Evolutionary conservation across 495 filamentous ascomycete species (phyloP).

Genomic region (Hypoxylon fragiforme): DNA sequence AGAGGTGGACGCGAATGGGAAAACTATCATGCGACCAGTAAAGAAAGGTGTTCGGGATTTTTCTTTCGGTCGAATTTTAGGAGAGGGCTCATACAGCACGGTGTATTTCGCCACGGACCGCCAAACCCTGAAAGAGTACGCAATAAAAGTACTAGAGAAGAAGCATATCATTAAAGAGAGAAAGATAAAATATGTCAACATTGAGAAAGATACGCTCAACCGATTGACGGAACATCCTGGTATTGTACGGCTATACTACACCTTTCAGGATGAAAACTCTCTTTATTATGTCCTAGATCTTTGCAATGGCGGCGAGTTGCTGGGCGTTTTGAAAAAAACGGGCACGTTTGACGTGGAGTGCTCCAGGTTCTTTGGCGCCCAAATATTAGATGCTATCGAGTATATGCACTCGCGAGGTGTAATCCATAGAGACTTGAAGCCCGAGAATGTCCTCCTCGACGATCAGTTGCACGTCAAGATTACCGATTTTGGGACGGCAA

Average conservation of each 20-base stretch:
- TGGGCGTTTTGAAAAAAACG: constrained; percentile 92
- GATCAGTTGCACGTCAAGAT: constrained; percentile 98
- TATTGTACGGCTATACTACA: constrained; percentile 96
- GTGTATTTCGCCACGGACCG: constrained; percentile 94
- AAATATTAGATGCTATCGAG: constrained; percentile 95
- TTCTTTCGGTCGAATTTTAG: constrained; percentile 86
- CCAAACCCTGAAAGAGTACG: constrained; percentile 94
- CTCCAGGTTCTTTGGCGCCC: constrained; percentile 89
- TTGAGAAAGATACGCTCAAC: constrained; percentile 98
- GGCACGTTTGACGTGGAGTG: constrained; percentile 95
- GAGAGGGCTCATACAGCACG: constrained; percentile 97
- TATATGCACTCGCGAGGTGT: constrained; percentile 98
- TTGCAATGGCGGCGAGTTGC: constrained; percentile 86
- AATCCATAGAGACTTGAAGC: constrained; percentile 96
- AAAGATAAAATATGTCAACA: constrained; percentile 99
- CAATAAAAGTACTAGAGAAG: constrained; percentile 98
- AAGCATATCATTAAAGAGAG: constrained; percentile 99
- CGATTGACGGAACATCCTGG: constrained; percentile 95
- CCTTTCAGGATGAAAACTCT: constrained; percentile 95
- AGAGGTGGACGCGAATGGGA: constrained; percentile 82
- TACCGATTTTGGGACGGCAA: constrained; percentile 98
- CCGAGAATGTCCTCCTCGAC: constrained; percentile 95
- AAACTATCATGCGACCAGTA: constrained; percentile 75
- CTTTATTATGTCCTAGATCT: constrained; percentile 97
- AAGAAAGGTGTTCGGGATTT: constrained; percentile 99